Base-by-base conservation (phyloP, 345 rosid genomes). In the Conringia planisiliqua region DNA sequence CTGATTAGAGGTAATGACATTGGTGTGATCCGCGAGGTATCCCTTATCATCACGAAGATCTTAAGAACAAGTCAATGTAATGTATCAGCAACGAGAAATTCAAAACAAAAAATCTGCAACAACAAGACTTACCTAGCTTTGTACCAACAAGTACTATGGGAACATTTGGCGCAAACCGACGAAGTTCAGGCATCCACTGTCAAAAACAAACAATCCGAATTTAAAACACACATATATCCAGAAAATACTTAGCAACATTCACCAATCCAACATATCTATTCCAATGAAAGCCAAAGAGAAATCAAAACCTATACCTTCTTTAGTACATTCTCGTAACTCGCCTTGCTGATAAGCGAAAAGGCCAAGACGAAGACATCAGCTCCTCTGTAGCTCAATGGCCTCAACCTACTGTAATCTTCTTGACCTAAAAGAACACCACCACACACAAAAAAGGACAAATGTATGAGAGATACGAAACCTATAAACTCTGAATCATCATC, bases 171-270 rank as follows among this genome's bases (percentile, higher is more conserved):
- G 98, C 99, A 74, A 95, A 95, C 57, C 97, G 73, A 8, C 97
- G 92, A 39, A 92, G 96, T 79, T 95, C 98, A 18, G 99, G 99
- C 98, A 92, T 90, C 99, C 99, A 92, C 99, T 95, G 87, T 43
- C 44, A 2, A 58, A 72, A 36, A 71, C 48, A 22, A 78, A n/a
- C 47, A 26, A 77, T 38, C 78, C 72, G 55, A 3, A 46, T 66
- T 56, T 44, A 43, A 6, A 59, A 70, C 65, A 35, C 7, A 60
- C 2, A 39, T 4, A 13, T 3, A 62, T 13, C 74, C 40, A 29
- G 17, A 13, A 8, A 76, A 43, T 3, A 51, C 38, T 20, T 32
- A 77, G 32, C 38, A 51, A 7, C 72, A 43, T 43, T 35, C 36
- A 70, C 18, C 18, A 52, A 35, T 10, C 43, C 22, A 66, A 71